Base-by-base conservation (phyloP, 768 basidiomycete species). In the Artomyces pyxidatus region DNA sequence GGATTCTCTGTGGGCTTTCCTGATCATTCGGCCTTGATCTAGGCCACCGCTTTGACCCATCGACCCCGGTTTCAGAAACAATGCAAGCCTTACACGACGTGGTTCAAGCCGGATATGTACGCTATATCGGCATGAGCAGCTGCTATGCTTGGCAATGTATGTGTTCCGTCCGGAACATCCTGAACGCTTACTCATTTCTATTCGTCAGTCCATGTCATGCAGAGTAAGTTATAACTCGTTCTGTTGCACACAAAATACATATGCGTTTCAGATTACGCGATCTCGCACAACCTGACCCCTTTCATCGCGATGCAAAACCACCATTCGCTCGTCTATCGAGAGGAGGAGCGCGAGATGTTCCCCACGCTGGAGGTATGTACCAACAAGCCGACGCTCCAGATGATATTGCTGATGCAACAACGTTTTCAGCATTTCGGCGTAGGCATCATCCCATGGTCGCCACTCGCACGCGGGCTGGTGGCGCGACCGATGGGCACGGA, bases 341-440 rank as follows among this genome's bases (percentile, higher is more conserved):
- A 43, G 26, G 42, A 43, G 28, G 26, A 43, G 19, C 22, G 42
- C 16, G 42, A 43, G 42, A 28, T 43, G 42, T 12, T 43, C 12
- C 39, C 42, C 22, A 43, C 42, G 22, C 26, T 43, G 3, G 28
- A 43, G 19, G 42, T 43, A 12, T 14, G 32, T 8, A 12, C 32
- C 17, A 5, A 7, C 7, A 12, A 4, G 32, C 32, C 32, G n/a
- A n/a, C n/a, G 6, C 29, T 1, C 12, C 16, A 1, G 14, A n/a
- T 10, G 19, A 10, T 46, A 9, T 23, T 32, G 14, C 19, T 35
- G 12, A 17, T 6, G 32, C 32, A 3, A 17, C 32, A 17, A 3
- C 14, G 17, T 3, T 35, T 35, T 35, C 26, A 58, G 57, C 56
- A 57, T 29, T 58, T 58, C 48, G 69, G 69, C 14, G 63, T 72